Evolutionary conservation across 495 filamentous ascomycete species (phyloP).

Genomic region (Penicillium robsamsonii): DNA sequence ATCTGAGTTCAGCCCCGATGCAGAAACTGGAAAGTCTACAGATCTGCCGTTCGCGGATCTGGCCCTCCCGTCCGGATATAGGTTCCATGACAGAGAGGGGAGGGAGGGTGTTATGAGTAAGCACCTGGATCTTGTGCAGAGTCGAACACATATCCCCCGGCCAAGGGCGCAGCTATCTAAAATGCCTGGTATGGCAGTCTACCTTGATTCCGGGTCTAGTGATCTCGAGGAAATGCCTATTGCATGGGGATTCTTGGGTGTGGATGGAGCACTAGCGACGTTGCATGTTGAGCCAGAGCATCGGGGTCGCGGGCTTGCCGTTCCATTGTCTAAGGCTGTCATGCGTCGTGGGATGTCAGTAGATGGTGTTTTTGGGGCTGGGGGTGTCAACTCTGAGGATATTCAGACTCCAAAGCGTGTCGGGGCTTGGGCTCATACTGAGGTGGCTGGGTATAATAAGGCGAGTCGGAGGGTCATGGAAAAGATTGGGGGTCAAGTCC

Average conservation of each 20-base stretch:
- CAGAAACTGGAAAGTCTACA: neutral
- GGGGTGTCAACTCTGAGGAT: constrained; percentile 8
- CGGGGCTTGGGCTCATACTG: constrained; percentile 42
- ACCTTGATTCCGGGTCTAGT: constrained; percentile 13
- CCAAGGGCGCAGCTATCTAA: constrained; percentile 28
- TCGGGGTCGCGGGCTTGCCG: constrained; percentile 45
- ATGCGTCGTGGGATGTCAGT: constrained; percentile 32
- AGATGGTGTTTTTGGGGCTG: constrained; percentile 24
- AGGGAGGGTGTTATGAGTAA: constrained; percentile 20
- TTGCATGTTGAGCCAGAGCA: constrained; percentile 51
- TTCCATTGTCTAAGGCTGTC: constrained; percentile 35
- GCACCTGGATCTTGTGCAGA: constrained; percentile 40
- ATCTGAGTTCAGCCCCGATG: constrained; percentile 13
- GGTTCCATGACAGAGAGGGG: constrained; percentile 28
- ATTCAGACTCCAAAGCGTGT: constrained; percentile 1
- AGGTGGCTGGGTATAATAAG: constrained; percentile 44
- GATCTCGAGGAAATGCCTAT: constrained; percentile 33
- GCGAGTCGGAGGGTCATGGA: constrained; percentile 52
- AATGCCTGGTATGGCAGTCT: constrained; percentile 38
- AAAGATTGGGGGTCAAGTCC: constrained; percentile 43
- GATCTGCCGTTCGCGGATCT: constrained; percentile 1
- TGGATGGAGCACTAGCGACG: constrained; percentile 47
- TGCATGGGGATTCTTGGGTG: constrained; percentile 45
- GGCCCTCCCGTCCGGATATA: constrained; percentile 32
- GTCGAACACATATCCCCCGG: constrained; percentile 41